Percentiles rank a stretch among this genome's conserved stretches.
Evolutionary conservation across 2,329 filamentous ascomycete genomes (phyloP).

Genomic region (Keithomyces neogunnii): DNA sequence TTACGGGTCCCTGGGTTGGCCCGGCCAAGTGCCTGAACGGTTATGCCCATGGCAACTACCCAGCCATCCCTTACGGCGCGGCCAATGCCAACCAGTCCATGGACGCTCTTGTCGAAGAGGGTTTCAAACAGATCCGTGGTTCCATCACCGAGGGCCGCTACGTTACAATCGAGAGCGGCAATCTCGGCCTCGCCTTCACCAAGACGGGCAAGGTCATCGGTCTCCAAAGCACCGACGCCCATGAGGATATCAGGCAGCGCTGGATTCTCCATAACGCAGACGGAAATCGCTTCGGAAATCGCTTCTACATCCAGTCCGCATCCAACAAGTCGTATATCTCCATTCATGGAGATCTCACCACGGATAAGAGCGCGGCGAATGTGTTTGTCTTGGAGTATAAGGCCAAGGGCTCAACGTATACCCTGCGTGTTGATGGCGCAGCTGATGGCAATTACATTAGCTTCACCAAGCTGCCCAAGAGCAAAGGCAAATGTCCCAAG

Average conservation of each 20-base stretch:
- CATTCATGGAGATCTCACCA: slow-evolving; percentile 1
- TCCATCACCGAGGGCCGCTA: slow-evolving; percentile 44
- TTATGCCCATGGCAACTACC: slow-evolving; percentile 16
- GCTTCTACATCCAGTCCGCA: slow-evolving; percentile 15
- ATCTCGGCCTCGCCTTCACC: slow-evolving; percentile 26
- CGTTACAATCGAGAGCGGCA: slow-evolving; percentile 36
- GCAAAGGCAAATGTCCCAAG: background rate
- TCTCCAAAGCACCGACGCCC: slow-evolving; percentile 10
- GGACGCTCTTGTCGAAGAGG: slow-evolving; percentile 33
- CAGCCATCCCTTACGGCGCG: slow-evolving; percentile 33
- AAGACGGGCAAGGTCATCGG: slow-evolving; percentile 16
- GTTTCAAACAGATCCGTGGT: slow-evolving; percentile 41
- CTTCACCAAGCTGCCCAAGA: background rate
- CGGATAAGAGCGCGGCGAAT: background rate
- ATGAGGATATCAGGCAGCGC: slow-evolving; percentile 32
- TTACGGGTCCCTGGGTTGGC: slow-evolving; percentile 20
- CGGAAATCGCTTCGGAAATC: slow-evolving; percentile 14
- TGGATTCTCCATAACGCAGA: slow-evolving; percentile 37
- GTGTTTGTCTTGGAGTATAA: slow-evolving; percentile 1
- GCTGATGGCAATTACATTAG: background rate
- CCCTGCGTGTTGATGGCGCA: background rate
- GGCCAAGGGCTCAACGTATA: slow-evolving; percentile 2
- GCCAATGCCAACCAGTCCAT: slow-evolving; percentile 21
- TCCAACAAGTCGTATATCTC: slow-evolving; percentile 13
- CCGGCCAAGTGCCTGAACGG: slow-evolving; percentile 29